These are phyloP conservation scores for Emmonsiellopsis sp. DNA, from an alignment of 2,329 filamentous ascomycete species.

Conservation along the genomic window DNA sequence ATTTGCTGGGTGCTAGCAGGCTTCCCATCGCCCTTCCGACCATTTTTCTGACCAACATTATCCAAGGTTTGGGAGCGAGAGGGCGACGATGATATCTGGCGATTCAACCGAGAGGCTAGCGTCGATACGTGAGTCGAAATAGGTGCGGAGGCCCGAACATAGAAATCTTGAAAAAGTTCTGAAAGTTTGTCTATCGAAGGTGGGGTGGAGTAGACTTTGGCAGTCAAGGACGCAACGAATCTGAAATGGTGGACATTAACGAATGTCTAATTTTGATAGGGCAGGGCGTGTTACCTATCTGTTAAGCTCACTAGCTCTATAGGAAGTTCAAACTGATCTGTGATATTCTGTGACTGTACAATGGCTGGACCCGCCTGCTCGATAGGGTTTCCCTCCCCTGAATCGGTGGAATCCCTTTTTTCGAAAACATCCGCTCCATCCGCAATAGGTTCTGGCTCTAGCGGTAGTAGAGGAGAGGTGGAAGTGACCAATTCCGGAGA, in stretches of 20 bases:
- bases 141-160: constrained; percentile 66
- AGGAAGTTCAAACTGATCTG: constrained; percentile 74
- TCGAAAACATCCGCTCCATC: constrained; percentile 36
- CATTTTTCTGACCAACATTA: constrained; percentile 41
- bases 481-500: constrained; percentile 4
- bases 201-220: constrained; percentile 76
- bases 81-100: constrained; percentile 51
- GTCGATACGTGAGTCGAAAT: constrained; percentile 80
- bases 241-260: constrained; percentile 34
- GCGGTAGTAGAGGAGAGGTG: constrained; percentile 12
- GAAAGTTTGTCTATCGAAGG: constrained; percentile 75
- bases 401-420: constrained; percentile 25
- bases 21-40: constrained; percentile 22
- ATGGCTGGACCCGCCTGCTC: constrained; percentile 18
- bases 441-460: constrained; percentile 13
- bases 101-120: constrained; percentile 63
- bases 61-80: constrained; percentile 44
- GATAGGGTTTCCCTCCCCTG: neutral
- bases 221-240: constrained; percentile 82
- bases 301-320: constrained; percentile 87
- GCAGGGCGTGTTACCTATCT: constrained; percentile 55
- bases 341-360: constrained; percentile 25
- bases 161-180: constrained; percentile 91
- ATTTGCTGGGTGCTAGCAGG: constrained; percentile 62
- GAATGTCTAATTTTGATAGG: neutral